Base-by-base conservation (phyloP, 768 basidiomycete species). In the Hypholoma fasciculare region DNA sequence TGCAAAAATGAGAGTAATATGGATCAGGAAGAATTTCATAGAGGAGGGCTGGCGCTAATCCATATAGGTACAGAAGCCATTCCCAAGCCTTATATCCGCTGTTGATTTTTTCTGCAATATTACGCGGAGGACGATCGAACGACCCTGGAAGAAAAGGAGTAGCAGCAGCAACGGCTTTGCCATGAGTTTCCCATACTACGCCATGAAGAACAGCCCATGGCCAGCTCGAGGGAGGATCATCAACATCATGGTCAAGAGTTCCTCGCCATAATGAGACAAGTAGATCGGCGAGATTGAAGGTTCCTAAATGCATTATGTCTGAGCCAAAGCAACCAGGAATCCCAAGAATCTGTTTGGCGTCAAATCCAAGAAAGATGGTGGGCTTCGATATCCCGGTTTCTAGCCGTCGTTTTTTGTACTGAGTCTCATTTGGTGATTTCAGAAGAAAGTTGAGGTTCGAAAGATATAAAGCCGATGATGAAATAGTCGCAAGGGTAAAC, bases 51-150 rank as follows among this genome's bases (percentile, higher is more conserved):
- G n/a, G n/a, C n/a, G 61, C 71, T 1, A 75, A 57, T 2, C 66
- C 63, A 56, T 54, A 72, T 1, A 72, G 16, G 37, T 71, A 74
- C 0, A 67, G 56, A 7, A 69, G 44, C 16, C 53, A 72, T 39
- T 71, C 69, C 56, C 60, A 64, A 2, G 67, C 71, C 42, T 73
- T 72, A 57, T 79, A 42, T 72, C 65, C 0, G 76, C 75, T n/a
- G n/a, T n/a, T n/a, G n/a, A n/a, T n/a, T n/a, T n/a, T n/a, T n/a
- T n/a, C n/a, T n/a, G n/a, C n/a, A 17, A 67, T 66, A 54, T 81
- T 76, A 0, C 75, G 70, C 2, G 77, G 80, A 7, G 76, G 72
- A 3, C 72, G 67, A 61, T 78, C 73, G 65, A 78, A 79, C 0
- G 72, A 77, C 0, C 70, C 68, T n/a, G 77, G 77, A 14, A 79